Conservation (phyloP, 1,284 basidiomycete genomes). For the Naganishia sp. region DNA sequence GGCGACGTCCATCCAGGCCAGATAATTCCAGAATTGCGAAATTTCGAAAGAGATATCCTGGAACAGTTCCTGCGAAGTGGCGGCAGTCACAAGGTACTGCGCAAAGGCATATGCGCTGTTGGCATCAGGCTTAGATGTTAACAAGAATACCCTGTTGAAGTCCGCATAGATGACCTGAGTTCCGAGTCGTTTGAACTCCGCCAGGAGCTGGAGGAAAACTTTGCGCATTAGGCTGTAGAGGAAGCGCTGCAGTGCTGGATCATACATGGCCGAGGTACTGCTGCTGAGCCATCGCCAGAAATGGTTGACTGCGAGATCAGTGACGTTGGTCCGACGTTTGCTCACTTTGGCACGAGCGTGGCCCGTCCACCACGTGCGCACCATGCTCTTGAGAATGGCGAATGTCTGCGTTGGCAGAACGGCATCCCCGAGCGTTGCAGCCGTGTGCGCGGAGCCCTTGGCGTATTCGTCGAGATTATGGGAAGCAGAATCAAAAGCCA, state of each 20-base stretch:
- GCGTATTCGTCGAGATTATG: constrained; percentile 90
- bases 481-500: constrained; percentile 89
- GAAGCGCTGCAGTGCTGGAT: constrained; percentile 91
- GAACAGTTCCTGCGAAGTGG: constrained; percentile 93
- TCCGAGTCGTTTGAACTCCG: constrained; percentile 93
- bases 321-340: constrained; percentile 50
- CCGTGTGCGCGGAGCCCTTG: constrained; percentile 68
- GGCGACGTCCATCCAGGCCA: constrained; percentile 93
- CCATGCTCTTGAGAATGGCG: constrained; percentile 79
- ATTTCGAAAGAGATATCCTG: constrained; percentile 87
- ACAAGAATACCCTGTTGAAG: constrained; percentile 83
- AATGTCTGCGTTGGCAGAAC: constrained; percentile 90
- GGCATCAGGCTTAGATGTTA: constrained; percentile 89
- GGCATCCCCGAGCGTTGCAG: constrained; percentile 84
- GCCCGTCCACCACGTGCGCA: constrained; percentile 90
- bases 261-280: constrained; percentile 80
- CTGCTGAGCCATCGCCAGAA: constrained; percentile 98
- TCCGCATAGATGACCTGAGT: constrained; percentile 95
- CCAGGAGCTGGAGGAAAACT: constrained; percentile 93
- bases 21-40: constrained; percentile 88
- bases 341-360: constrained; percentile 62
- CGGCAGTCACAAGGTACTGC: constrained; percentile 88
- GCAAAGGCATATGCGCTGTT: constrained; percentile 94
- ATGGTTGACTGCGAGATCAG: constrained; percentile 67
- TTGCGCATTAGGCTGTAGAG: constrained; percentile 96